Evolutionary conservation across 495 filamentous ascomycete species (phyloP), one percentile per base, ranked within the genome.

Genomic region (Tetracladium marchalianum): DNA sequence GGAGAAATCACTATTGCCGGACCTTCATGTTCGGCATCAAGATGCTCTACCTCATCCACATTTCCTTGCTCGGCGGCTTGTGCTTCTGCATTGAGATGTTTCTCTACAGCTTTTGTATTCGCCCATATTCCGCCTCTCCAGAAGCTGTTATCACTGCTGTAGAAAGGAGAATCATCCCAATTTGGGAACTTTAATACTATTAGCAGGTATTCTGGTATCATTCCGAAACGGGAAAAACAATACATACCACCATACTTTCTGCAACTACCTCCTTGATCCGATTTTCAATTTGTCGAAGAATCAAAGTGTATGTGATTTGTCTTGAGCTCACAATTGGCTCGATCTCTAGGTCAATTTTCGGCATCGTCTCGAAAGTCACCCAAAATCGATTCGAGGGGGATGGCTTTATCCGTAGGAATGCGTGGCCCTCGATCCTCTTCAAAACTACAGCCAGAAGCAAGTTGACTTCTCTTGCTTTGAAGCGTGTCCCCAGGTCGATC

Each of bases 141-240:
- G 19, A 66, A 61, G 56, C 94, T 85, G 37, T 74, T 64, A 31
- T 77, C 65, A 5, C 87, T 95, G 51, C 85, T 77, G 55, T 83
- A 80, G 65, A 97, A 97, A 4, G 92, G 87, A 1, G 82, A 76
- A 61, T 98, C 92, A 48, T 98, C 92, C 87, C 90, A 97, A 57
- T 93, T 87, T 0, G 93, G 93, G 39, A 84, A 68, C 22, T 27
- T 3, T 27, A 27, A 27, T 27, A 27, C 3, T 27, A 27, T 27
- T 27, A 27, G 22, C 7, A 27, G 22, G 7, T 27, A 27, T 27
- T 27, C 3, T 27, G 7, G 22, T 27, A 27, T 3, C 7, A 3
- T 7, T 27, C 3, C 22, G 3, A 27, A 7, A 27, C 22, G 22
- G 3, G n/a, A 27, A 27, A 27, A 3, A 27, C 3, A 7, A 27